Base-by-base conservation (phyloP, 2,329 filamentous ascomycete species). In the Harringtonia aguacate region DNA sequence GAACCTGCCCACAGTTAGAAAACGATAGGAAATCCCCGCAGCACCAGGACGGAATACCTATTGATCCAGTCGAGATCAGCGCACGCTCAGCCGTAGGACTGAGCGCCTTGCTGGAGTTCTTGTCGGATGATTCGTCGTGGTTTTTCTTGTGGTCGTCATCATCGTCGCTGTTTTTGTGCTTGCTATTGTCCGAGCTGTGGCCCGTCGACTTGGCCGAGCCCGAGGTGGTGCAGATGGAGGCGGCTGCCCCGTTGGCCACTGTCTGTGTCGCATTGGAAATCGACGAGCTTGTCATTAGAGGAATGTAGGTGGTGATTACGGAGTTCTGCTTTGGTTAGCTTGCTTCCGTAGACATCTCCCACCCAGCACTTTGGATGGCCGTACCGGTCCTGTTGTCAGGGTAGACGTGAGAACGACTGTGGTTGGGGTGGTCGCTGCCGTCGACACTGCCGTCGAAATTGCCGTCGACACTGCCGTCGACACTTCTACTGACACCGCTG, bases 1-100 rank as follows among this genome's bases (percentile, higher is more conserved):
- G 60, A 62, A 24, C 65, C 70, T 70, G 12, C 9, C 8, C 12
- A 9, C 24, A n/a, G n/a, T n/a, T n/a, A n/a, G n/a, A n/a, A n/a
- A n/a, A n/a, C n/a, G n/a, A n/a, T n/a, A n/a, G n/a, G n/a, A n/a
- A n/a, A n/a, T n/a, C n/a, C n/a, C n/a, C 8, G 4, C 13, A 35
- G 4, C 8, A 33, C 3, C 13, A 35, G 22, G 4, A 9, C 18
- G 18, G 15, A 30, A 15, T 50, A 62, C 60, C 59, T 43, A 62
- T 62, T 2, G 60, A 63, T 2, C 60, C 60, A 29, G 55, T 53
- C 3, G 58, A 58, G 29, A 63, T 59, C 36, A 62, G 41, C 7
- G 54, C 52, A 8, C 54, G 55, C 45, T 63, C 58, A 13, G 53
- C 53, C 13, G 49, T 51, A 1, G 52, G 53, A 44, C 53, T 48